A percentile compares a stretch with the other conserved stretches of the same genome.
phyloP scores from a whole-genome alignment of 306 rosid species.

The Acacia melanoxylon region DNA sequence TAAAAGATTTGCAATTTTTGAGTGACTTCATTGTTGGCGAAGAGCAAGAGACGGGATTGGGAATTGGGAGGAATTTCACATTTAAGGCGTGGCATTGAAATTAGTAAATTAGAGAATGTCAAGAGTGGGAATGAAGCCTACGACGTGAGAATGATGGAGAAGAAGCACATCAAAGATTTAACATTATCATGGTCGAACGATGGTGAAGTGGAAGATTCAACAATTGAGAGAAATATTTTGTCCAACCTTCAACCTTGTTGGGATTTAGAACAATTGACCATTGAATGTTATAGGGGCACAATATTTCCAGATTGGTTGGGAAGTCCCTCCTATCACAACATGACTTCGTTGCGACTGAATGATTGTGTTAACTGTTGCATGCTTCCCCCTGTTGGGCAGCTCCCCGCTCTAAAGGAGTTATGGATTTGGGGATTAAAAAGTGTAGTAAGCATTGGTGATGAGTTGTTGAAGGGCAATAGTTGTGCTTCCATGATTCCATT shows the following conservation, averaged over 20 bases:
- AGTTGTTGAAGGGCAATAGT: neutral
- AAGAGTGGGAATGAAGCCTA: neutral
- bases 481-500: neutral
- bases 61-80: conserved; percentile 11
- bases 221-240: neutral
- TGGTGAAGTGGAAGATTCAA: neutral
- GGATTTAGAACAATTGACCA: neutral
- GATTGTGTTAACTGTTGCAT: neutral
- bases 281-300: neutral
- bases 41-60: neutral
- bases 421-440: too few species aligned
- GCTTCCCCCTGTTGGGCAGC: conserved; percentile 5
- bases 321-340: neutral
- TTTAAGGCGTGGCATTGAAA: fast-evolving
- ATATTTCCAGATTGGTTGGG: conserved; percentile 18
- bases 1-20: neutral
- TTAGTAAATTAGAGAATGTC: neutral
- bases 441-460: neutral
- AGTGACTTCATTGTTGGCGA: neutral
- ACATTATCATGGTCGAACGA: neutral
- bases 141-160: neutral
- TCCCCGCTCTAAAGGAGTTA: neutral
- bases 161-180: neutral
- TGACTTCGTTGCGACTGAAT: fast-evolving
- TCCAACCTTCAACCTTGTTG: conserved; percentile 10